phyloP scores from a whole-genome alignment of 768 basidiomycete species.

The Rhodotorula paludigena region DNA sequence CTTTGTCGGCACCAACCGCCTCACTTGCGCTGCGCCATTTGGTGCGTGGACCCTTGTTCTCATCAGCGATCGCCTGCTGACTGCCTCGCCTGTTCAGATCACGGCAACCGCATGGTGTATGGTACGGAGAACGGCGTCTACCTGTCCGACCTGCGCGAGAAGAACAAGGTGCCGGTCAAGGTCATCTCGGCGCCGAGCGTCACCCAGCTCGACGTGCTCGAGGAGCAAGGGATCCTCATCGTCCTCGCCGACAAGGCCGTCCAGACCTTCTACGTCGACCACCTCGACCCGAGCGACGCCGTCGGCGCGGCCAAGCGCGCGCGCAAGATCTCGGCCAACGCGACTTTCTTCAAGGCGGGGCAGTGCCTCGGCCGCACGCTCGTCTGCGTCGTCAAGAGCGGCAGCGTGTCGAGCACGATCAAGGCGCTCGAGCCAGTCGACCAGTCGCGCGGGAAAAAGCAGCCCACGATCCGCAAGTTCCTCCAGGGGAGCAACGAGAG shows the following conservation, averaged over 20 bases:
- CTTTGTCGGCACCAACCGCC: constrained; percentile 75
- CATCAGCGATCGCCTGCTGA: background rate
- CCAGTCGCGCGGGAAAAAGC: constrained; percentile 56
- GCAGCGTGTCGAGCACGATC: constrained; percentile 85
- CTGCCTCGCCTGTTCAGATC: constrained; percentile 53
- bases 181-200: constrained; percentile 85
- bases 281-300: constrained; percentile 82
- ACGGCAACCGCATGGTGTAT: constrained; percentile 79
- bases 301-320: constrained; percentile 85
- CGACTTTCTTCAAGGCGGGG: constrained; percentile 96
- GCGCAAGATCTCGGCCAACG: constrained; percentile 91
- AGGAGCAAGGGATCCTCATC: constrained; percentile 89
- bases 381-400: constrained; percentile 95
- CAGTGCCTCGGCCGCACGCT: constrained; percentile 83
- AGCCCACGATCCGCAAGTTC: constrained; percentile 75
- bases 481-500: constrained; percentile 93
- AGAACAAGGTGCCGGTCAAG: constrained; percentile 60
- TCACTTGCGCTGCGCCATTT: constrained; percentile 83
- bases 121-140: constrained; percentile 98
- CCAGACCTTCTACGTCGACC: constrained; percentile 90
- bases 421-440: constrained; percentile 96
- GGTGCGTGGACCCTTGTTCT: constrained; percentile 57
- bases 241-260: constrained; percentile 99
- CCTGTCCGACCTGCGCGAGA: constrained; percentile 75
- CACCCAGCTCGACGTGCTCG: constrained; percentile 88